phyloP scores from a whole-genome alignment of 495 filamentous ascomycete species.

The Penicillium lagena region DNA sequence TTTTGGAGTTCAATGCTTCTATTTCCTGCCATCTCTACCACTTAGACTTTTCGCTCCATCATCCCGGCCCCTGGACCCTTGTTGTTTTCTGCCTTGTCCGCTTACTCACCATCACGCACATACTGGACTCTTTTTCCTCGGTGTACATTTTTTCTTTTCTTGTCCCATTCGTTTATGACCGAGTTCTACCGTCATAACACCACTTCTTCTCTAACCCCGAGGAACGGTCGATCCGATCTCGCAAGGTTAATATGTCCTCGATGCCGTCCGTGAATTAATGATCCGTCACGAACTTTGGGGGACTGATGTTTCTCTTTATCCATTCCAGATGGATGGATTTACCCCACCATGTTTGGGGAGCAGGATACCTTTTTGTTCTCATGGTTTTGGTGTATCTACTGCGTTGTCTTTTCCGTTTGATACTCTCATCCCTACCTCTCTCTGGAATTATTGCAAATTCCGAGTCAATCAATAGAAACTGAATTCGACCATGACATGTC shows the following conservation, averaged over 20 bases:
- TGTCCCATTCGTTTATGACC: slow-evolving; percentile 2
- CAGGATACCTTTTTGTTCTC: slow-evolving; percentile 1
- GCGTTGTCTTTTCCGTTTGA: slow-evolving; percentile 6
- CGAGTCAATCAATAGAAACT: slow-evolving; percentile 11
- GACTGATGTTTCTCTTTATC: neutral
- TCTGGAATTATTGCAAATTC: neutral
- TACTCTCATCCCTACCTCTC: neutral
- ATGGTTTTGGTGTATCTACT: slow-evolving; percentile 14
- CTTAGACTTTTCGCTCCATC: neutral
- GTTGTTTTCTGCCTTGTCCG: neutral
- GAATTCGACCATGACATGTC: neutral
- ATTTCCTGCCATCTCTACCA: neutral
- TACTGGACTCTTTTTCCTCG: slow-evolving; percentile 1
- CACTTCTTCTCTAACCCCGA: too few relatives aligned
- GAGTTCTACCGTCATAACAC: too few relatives aligned
- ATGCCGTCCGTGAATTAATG: slow-evolving; percentile 19
- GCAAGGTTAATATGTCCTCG: slow-evolving; percentile 11
- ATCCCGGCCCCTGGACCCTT: neutral
- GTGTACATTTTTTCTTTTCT: neutral
- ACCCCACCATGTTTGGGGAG: neutral
- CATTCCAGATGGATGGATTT: slow-evolving; percentile 4
- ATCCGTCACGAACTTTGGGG: slow-evolving; percentile 15
- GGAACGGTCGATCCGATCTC: too few relatives aligned
- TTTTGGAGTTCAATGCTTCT: too few relatives aligned
- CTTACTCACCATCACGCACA: neutral